Conservation (phyloP, 441 rosid genomes). For the Viola pubescens region DNA sequence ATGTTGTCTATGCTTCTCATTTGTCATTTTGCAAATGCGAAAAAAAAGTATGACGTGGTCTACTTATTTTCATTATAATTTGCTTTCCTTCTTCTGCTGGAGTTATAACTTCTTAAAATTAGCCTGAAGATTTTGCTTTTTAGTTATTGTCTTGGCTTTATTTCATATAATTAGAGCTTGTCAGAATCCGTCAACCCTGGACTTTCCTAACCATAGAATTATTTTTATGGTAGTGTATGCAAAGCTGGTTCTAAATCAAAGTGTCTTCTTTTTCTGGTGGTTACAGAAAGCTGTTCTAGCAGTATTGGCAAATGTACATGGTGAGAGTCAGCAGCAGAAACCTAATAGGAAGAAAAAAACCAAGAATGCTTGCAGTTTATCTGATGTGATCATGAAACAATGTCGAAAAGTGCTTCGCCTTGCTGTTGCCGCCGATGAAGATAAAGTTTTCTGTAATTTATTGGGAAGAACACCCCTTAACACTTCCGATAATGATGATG, state of each 20-base stretch:
- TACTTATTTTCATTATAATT: not conserved
- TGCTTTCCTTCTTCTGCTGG: not conserved
- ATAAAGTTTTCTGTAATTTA: conserved; percentile 46
- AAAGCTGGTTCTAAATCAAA: conserved; percentile 12
- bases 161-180: conserved; percentile 5
- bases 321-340: conserved; percentile 29
- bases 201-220: not conserved
- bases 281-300: conserved; percentile 54
- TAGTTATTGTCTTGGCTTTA: not conserved
- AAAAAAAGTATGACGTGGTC: not conserved
- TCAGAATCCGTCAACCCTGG: not conserved
- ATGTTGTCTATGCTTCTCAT: too few relatives aligned
- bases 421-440: conserved; percentile 44
- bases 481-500: conserved; percentile 41
- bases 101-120: not conserved
- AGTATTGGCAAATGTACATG: conserved; percentile 34
- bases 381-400: conserved; percentile 49
- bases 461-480: conserved; percentile 43
- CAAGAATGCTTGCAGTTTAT: conserved; percentile 22
- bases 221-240: not conserved
- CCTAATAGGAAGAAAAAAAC: conserved; percentile 28
- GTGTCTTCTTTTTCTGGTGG: conserved; percentile 18
- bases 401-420: conserved; percentile 43
- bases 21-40: too few relatives aligned
- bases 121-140: conserved; percentile 1